Percentiles rank a stretch among this genome's conserved stretches.
These are phyloP conservation scores for Termitomyces sp. DNA, from an alignment of 768 basidiomycete species.

Conservation along the genomic window DNA sequence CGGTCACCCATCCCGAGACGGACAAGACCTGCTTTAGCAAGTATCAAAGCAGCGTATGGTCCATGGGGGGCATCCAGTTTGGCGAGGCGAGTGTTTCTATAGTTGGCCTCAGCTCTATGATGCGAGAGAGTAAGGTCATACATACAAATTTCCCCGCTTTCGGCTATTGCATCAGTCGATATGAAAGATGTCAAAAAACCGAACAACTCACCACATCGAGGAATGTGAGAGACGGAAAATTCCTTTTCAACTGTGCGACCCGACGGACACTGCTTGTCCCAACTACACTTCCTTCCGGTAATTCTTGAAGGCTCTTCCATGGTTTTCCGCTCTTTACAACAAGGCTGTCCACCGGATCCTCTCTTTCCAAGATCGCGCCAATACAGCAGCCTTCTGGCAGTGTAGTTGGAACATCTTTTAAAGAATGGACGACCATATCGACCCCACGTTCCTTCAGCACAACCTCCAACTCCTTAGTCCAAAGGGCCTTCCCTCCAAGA, in stretches of 20 bases:
- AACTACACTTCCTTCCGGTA: constrained; percentile 86
- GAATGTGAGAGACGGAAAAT: constrained; percentile 72
- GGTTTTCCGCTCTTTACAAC: constrained; percentile 70
- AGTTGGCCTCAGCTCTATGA: constrained; percentile 6
- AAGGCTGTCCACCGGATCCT: constrained; percentile 84
- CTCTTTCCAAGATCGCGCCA: constrained; percentile 79
- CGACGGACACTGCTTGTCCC: constrained; percentile 93
- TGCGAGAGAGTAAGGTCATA: constrained; percentile 11
- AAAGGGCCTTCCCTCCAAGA: constrained; percentile 85
- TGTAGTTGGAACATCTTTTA: constrained; percentile 91
- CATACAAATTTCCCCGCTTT: constrained; percentile 85
- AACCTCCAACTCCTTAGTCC: constrained; percentile 96
- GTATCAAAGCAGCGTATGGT: constrained; percentile 82
- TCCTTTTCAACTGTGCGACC: constrained; percentile 82
- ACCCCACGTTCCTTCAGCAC: constrained; percentile 64
- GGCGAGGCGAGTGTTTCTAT: constrained; percentile 80
- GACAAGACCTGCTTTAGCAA: constrained; percentile 89
- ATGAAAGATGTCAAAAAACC: background rate
- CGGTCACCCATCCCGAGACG: constrained; percentile 73
- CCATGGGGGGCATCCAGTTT: constrained; percentile 85
- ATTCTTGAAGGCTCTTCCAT: constrained; percentile 72
- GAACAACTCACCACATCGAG: constrained; percentile 73
- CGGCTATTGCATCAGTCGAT: background rate
- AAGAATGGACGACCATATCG: constrained; percentile 88
- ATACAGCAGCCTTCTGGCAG: constrained; percentile 83